Conservation (phyloP, 2,329 filamentous ascomycete species). For the Pyrenophora tritici-repentis region DNA sequence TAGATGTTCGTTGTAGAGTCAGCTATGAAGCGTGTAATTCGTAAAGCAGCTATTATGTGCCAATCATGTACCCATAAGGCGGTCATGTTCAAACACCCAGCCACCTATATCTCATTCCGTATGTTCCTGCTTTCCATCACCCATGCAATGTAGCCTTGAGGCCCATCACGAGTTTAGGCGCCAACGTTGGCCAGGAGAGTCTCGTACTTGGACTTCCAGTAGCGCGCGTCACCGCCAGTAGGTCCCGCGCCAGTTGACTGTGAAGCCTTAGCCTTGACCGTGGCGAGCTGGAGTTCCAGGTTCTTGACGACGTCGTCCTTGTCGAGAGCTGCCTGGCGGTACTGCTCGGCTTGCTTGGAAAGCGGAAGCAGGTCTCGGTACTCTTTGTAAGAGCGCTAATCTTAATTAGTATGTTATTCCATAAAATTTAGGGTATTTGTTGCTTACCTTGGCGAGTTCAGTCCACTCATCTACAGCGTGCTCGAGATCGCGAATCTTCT, state of each 20-base stretch:
- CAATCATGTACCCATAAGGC: too few species aligned
- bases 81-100: too few species aligned
- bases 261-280: slow-evolving; percentile 15
- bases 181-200: slow-evolving; percentile 20
- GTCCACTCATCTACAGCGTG: slow-evolving; percentile 24
- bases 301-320: slow-evolving; percentile 23
- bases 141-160: too few species aligned
- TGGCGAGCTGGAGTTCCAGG: slow-evolving; percentile 25
- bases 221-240: slow-evolving; percentile 16
- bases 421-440: too few species aligned
- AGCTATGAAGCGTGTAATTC: too few species aligned
- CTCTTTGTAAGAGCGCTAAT: slow-evolving; percentile 29
- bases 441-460: slow-evolving; percentile 20
- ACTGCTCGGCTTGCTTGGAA: slow-evolving; percentile 27
- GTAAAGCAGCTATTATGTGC: too few species aligned
- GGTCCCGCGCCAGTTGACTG: slow-evolving; percentile 4
- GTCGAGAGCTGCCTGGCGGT: slow-evolving; percentile 16
- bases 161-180: not conserved
- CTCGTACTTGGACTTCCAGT: slow-evolving; percentile 39
- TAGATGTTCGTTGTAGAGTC: too few species aligned
- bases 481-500: slow-evolving; percentile 19
- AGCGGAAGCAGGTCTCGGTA: slow-evolving; percentile 31
- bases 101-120: too few species aligned
- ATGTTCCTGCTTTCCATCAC: too few species aligned
- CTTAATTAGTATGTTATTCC: too few species aligned